Percentiles rank a stretch among this genome's conserved stretches.
These are phyloP conservation scores for Pulveroboletus sp. DNA, from an alignment of 768 basidiomycete species.

Conservation along the genomic window DNA sequence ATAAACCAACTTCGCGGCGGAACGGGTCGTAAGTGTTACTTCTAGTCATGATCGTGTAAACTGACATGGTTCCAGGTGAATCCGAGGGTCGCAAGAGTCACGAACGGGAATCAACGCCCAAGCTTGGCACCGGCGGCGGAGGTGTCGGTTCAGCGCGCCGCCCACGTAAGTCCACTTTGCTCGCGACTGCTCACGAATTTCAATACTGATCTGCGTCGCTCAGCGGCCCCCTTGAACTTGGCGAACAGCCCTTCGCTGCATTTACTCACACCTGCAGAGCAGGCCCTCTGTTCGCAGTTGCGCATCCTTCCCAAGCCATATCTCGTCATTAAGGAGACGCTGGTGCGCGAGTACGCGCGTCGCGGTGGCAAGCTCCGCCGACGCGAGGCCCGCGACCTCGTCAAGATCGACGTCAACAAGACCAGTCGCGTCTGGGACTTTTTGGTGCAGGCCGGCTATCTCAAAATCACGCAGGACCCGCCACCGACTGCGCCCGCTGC, in stretches of 20 bases:
- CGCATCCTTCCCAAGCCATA: slow-evolving; percentile 95
- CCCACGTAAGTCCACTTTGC: slow-evolving; percentile 33
- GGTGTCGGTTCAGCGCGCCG: slow-evolving; percentile 39
- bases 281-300: slow-evolving; percentile 80
- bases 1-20: slow-evolving; percentile 44
- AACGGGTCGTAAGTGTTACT: slow-evolving; percentile 45
- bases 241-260: slow-evolving; percentile 88
- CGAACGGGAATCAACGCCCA: slow-evolving; percentile 60
- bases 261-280: slow-evolving; percentile 84
- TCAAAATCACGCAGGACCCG: slow-evolving; percentile 62
- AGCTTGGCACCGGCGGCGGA: slow-evolving; percentile 34
- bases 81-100: slow-evolving; percentile 53
- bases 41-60: slow-evolving; percentile 15
- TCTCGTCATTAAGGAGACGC: slow-evolving; percentile 90
- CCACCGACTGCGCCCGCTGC: slow-evolving; percentile 30
- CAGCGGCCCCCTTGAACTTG: slow-evolving; percentile 75
- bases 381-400: slow-evolving; percentile 83
- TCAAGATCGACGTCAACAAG: slow-evolving; percentile 93
- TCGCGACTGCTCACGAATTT: background rate
- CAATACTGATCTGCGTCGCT: background rate
- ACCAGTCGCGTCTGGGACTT: slow-evolving; percentile 93
- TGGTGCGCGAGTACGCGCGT: slow-evolving; percentile 89
- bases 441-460: slow-evolving; percentile 78
- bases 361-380: slow-evolving; percentile 84
- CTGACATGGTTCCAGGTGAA: slow-evolving; percentile 29